Base-by-base conservation (phyloP, 2,329 filamentous ascomycete genomes). In the Xylaria polymorpha region DNA sequence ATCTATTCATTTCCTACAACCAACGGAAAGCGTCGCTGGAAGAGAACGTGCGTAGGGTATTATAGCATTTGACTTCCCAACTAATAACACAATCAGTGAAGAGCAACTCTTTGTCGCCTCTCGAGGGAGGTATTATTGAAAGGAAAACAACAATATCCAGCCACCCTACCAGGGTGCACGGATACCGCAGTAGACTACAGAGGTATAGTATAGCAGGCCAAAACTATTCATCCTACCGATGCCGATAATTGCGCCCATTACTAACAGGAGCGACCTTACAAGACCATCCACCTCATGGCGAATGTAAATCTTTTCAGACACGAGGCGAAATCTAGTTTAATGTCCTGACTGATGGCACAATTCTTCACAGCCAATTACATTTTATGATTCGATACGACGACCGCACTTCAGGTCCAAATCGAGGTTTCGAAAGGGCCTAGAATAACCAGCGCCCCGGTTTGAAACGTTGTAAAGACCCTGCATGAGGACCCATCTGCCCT, bases 1-100 rank as follows among this genome's bases (percentile, higher is more conserved):
- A 50, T 48, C 22, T 12, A 57, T 62, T 66, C 58, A 57, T n/a
- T 62, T 57, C 20, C 22, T 56, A n/a, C 25, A 48, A 29, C 29
- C 6, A 55, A 48, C 14, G 7, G 32, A 55, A 61, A n/a, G 8
- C 22, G 41, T 32, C 22, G n/a, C 41, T 48, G 18, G 8, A 20
- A 66, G 15, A 32, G 15, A 29, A 48, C 46, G 22, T 4, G 32
- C 39, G 10, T 44, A 44, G 14, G n/a, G 8, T 43, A n/a, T 41
- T 39, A 37, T 41, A 62, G n/a, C 15, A 35, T 20, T 29, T 4
- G 25, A 48, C 32, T 8, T 20, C 35, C 43, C 35, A 43, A 51
- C 29, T 55, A 63, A 32, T 46, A 61, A 61, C 55, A 58, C 29
- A 61, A 29, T 37, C 7, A 18, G 20, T 35, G 35, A 55, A 50